These are phyloP conservation scores for Puccinia coronata DNA, from an alignment of 1,284 basidiomycete species.

Conservation along the genomic window DNA sequence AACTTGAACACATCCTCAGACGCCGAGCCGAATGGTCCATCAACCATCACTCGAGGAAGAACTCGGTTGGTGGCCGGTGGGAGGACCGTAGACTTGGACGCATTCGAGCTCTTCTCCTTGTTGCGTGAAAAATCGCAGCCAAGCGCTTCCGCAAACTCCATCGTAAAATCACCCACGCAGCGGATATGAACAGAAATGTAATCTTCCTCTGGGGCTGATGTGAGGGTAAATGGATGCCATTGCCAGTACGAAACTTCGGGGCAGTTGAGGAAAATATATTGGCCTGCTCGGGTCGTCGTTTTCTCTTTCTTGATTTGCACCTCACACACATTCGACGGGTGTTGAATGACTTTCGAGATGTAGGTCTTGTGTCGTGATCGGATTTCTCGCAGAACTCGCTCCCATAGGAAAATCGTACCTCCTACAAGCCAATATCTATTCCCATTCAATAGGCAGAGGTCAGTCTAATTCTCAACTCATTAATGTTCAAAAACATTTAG, in stretches of 20 bases:
- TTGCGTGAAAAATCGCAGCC: conserved; percentile 73
- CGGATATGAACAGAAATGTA: conserved; percentile 87
- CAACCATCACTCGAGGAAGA: conserved; percentile 80
- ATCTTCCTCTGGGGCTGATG: conserved; percentile 79
- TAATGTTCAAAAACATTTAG: not conserved
- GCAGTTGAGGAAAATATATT: conserved; percentile 76
- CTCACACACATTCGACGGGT: conserved; percentile 84
- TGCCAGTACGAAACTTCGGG: conserved; percentile 88
- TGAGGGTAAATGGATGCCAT: conserved; percentile 91
- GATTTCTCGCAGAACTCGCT: conserved; percentile 82
- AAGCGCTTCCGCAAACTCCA: conserved; percentile 71
- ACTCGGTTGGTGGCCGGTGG: conserved; percentile 67
- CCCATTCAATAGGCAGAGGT: not conserved
- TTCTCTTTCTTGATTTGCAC: conserved; percentile 92
- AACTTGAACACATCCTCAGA: conserved; percentile 77
- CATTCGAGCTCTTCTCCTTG: conserved; percentile 61
- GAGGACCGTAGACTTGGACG: conserved; percentile 64
- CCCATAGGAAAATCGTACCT: conserved; percentile 76
- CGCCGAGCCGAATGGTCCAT: conserved; percentile 61
- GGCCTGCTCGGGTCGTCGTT: conserved; percentile 72
- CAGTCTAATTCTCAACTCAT: not conserved
- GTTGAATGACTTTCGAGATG: conserved; percentile 87
- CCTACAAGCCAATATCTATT: conserved; percentile 82
- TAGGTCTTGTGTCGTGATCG: conserved; percentile 82
- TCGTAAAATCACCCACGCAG: conserved; percentile 76